A percentile compares a stretch with the other conserved stretches of the same genome.
These are phyloP conservation scores for Juglanconis oblonga DNA, from an alignment of 2,329 filamentous ascomycete species.

Conservation along the genomic window DNA sequence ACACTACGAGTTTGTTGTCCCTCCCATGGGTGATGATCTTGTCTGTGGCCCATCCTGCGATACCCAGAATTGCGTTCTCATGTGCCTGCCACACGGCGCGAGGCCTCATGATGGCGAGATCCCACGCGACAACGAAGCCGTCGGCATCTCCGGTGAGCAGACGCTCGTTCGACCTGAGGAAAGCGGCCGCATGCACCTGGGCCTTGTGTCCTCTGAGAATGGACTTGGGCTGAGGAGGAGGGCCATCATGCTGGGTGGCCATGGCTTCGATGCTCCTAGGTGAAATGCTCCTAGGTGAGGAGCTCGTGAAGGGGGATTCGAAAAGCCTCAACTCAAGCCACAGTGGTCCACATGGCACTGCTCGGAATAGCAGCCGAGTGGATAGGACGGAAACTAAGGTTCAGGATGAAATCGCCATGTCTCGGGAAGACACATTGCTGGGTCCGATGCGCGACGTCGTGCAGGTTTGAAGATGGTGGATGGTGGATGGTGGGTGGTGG, in stretches of 20 bases:
- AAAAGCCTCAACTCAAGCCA: slow-evolving; percentile 2
- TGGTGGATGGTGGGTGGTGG: too few species aligned
- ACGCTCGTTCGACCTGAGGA: slow-evolving; percentile 70
- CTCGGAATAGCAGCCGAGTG: background rate
- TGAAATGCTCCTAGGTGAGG: too few species aligned
- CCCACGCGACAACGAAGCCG: slow-evolving; percentile 86
- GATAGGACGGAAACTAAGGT: background rate
- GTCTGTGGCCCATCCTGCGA: slow-evolving; percentile 68
- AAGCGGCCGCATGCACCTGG: slow-evolving; percentile 73
- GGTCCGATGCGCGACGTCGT: background rate
- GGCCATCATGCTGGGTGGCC: slow-evolving; percentile 20
- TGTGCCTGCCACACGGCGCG: slow-evolving; percentile 86
- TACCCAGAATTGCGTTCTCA: slow-evolving; percentile 69
- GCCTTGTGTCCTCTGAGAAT: slow-evolving; percentile 83
- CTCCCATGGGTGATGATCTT: slow-evolving; percentile 89
- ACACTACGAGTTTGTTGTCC: slow-evolving; percentile 82
- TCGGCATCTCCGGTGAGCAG: slow-evolving; percentile 86
- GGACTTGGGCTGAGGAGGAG: slow-evolving; percentile 45
- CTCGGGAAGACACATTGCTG: slow-evolving; percentile 9
- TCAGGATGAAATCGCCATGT: slow-evolving; percentile 16
- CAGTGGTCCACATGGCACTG: background rate
- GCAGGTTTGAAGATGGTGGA: background rate
- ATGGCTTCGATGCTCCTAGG: slow-evolving; percentile 16
- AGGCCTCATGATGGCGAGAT: slow-evolving; percentile 75
- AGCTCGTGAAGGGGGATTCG: background rate